These are phyloP conservation scores for Pythium utonaiense DNA, from an alignment of 352 stramenopile species.

Conservation along the genomic window DNA sequence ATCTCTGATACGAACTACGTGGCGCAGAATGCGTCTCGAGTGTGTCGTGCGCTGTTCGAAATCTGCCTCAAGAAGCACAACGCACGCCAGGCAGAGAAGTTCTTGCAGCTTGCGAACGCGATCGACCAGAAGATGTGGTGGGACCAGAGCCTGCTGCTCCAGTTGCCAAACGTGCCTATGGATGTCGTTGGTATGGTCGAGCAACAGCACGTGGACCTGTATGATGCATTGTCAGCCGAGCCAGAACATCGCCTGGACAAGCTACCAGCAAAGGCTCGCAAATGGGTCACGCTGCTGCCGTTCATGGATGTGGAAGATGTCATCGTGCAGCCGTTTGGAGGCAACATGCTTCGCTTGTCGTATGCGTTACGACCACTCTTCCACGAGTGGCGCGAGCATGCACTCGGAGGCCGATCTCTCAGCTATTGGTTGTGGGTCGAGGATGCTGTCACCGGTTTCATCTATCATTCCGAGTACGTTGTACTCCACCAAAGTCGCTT, in stretches of 20 bases:
- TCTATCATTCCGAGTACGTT: conserved; percentile 93
- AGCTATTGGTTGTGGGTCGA: conserved; percentile 98
- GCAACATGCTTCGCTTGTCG: conserved; percentile 91
- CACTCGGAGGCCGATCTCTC: conserved; percentile 52
- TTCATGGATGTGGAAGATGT: conserved; percentile 67
- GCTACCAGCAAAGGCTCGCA: conserved; percentile 48
- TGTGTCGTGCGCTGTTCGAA: conserved; percentile 98
- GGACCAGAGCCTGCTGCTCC: conserved; percentile 93
- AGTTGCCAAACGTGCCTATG: conserved; percentile 88
- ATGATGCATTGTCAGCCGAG: conserved; percentile 43
- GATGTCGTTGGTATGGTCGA: conserved; percentile 89
- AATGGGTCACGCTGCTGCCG: conserved; percentile 62
- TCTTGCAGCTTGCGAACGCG: conserved; percentile 95
- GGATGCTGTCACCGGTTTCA: conserved; percentile 88
- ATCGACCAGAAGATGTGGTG: conserved; percentile 98
- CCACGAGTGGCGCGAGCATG: conserved; percentile 59
- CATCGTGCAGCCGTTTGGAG: conserved; percentile 94
- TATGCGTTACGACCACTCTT: conserved; percentile 76
- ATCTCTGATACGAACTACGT: conserved; percentile 99
- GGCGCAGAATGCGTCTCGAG: conserved; percentile 96
- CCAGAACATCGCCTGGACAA: conserved; percentile 32
- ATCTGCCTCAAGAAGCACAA: conserved; percentile 94
- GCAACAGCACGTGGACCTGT: conserved; percentile 60
- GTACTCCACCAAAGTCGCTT: conserved; percentile 81
- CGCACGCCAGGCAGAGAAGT: conserved; percentile 85